phyloP scores from a whole-genome alignment of 2,329 filamentous ascomycete genomes.

The Penicillium sp. region DNA sequence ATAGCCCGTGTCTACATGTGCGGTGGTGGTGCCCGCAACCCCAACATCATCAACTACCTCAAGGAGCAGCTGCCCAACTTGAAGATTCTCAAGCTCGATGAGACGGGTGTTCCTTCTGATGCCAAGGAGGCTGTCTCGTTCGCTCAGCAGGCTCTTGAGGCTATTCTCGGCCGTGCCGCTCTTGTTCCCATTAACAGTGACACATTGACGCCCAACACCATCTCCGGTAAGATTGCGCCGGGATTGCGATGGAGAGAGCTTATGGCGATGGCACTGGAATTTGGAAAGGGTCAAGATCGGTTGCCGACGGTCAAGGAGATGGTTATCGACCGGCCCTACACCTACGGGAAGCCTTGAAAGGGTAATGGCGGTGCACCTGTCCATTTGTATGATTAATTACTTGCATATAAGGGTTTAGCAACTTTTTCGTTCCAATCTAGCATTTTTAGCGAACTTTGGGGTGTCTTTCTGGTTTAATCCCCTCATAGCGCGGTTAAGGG shows the following conservation, averaged over 20 bases:
- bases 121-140: constrained; percentile 63
- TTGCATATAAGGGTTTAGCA: not conserved
- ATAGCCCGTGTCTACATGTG: constrained; percentile 62
- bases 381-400: constrained; percentile 4
- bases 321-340: constrained; percentile 10
- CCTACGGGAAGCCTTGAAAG: constrained; percentile 1
- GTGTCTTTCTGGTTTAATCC: not conserved
- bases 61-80: constrained; percentile 49
- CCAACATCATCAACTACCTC: constrained; percentile 58
- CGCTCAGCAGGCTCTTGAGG: constrained; percentile 62
- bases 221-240: constrained; percentile 8
- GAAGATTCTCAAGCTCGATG: constrained; percentile 57
- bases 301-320: constrained; percentile 8
- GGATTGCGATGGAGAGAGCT: constrained; percentile 5
- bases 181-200: constrained; percentile 46
- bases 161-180: constrained; percentile 57
- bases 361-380: not conserved
- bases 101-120: constrained; percentile 56
- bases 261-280: constrained; percentile 7
- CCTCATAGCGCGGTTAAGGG: not conserved
- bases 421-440: not conserved
- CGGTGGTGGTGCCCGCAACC: constrained; percentile 60
- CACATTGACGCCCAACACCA: constrained; percentile 8
- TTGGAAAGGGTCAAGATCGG: constrained; percentile 4
- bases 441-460: not conserved